Base-by-base conservation (phyloP, 2,329 filamentous ascomycete species). In the Penicillium corylophilum region DNA sequence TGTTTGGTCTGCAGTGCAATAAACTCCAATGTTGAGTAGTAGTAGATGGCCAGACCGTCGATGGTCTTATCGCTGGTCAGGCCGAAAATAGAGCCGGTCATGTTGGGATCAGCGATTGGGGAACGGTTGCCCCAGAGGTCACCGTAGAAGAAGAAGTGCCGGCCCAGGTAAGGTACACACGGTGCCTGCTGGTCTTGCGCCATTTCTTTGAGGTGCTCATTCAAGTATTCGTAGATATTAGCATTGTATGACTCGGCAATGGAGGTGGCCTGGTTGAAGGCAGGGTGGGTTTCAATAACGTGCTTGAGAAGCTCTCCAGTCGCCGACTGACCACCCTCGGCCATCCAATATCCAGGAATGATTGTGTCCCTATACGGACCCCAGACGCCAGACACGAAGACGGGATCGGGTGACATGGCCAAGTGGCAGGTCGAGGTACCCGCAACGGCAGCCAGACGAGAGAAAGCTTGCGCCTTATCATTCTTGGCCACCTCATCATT, bases 101-200 rank as follows among this genome's bases (percentile, higher is more conserved):
- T 99, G 74, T 85, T 88, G 23, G 93, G 81, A 67, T 99, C 92
- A 4, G 94, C 93, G 51, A 99, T 83, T 1, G 94, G 94, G 18
- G 91, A 96, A 36, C 94, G 87, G 77, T 99, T 99, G 55, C 94
- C 94, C 82, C 95, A 97, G 4, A 97, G 81, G 68, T 99, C 94
- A 57, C 94, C 94, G 71, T 99, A 99, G 78, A 99, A 95, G 83
- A 99, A 99, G 77, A 95, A 88, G 73, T 99, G 93, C 8, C 93
- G 89, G 12, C 86, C 91, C 2, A 99, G 80, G 72, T 92, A 95
- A 16, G 90, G 87, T 56, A 97, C 82, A 46, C 84, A 85, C 0
- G 92, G 92, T 2, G 90, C 90, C 2, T 80, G 77, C 22, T 77
- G 74, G 64, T 85, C 85, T 63, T 86, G 81, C 22, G 82, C 82